Evolutionary conservation across 768 basidiomycete genomes (phyloP), one percentile per base, ranked within the genome.

Genomic region (Suillus lakei): DNA sequence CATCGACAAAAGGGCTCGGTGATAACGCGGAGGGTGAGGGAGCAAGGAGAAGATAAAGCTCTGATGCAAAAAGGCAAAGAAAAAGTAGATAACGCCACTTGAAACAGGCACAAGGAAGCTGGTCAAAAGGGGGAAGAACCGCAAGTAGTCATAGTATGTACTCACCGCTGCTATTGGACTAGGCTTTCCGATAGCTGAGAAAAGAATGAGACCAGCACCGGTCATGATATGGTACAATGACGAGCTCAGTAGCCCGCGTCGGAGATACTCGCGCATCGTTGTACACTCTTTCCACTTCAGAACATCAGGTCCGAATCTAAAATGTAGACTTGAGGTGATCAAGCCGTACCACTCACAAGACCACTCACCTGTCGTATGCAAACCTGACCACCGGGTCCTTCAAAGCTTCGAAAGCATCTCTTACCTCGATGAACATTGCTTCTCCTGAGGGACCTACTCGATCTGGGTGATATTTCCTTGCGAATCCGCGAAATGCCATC

Each of bases 41-140:
- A 0, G 85, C 81, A 60, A 95, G 80, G 53, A 92, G 80, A 63
- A 92, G 84, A 28, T 82, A 80, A 61, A 93, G 78, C 73, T 95
- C 93, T 15, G 83, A 82, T 5, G 84, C 83, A 55, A 89, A 83
- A 61, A 89, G 77, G 34, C 83, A 78, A n/a, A 84, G 76, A 70
- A 89, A 91, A n/a, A 92, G 78, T 61, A 90, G 77, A 74, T 91
- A 93, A 18, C 93, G 87, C 93, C 93, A 95, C 92, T 93, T 69
- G 58, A 65, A 26, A 39, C 12, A 60, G 9, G 62, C 60, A 18
- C 43, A 63, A 58, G 32, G 61, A 70, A 58, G 72, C 63, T 9
- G 39, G 60, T 67, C 15, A 69, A 50, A 60, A n/a, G 50, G 28
- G 50, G 50, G 68, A 26, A 66, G 48, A 5, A 18, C 9, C 28